Evolutionary conservation across 345 rosid species (phyloP).

Genomic region (Murraya koenigii): DNA sequence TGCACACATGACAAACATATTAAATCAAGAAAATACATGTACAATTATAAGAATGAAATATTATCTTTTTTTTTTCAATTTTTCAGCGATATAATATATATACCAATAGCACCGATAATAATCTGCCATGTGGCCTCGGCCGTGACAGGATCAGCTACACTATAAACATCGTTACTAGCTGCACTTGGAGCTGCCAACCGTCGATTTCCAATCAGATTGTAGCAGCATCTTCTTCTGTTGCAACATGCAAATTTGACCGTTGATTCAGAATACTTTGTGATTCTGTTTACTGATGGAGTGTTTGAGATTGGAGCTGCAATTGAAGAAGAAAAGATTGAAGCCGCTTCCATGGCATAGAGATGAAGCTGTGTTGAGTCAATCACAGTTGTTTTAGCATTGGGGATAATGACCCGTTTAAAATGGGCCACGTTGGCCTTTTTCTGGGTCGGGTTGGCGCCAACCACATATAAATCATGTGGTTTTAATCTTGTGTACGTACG

Average conservation of each 20-base stretch:
- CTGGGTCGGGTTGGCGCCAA: constrained; percentile 38
- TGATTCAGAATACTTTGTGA: constrained; percentile 23
- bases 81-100: too few relatives aligned
- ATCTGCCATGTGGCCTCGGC: constrained; percentile 74
- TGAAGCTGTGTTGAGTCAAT: background rate
- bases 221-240: constrained; percentile 12
- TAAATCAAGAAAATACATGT: too few relatives aligned
- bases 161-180: constrained; percentile 35
- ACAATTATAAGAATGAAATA: too few relatives aligned
- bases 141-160: constrained; percentile 37
- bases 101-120: constrained; percentile 68
- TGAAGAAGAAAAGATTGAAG: constrained; percentile 28
- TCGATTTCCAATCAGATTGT: constrained; percentile 10
- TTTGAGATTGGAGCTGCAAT: constrained; percentile 22
- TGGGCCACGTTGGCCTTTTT: constrained; percentile 34
- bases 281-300: constrained; percentile 2
- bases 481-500: background rate
- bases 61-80: too few relatives aligned
- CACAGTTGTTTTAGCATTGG: background rate
- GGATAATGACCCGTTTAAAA: constrained; percentile 22
- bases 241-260: constrained; percentile 9
- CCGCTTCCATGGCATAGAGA: constrained; percentile 37
- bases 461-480: constrained; percentile 23
- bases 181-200: constrained; percentile 17
- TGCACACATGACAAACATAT: background rate